A percentile compares a stretch with the other conserved stretches of the same genome.
These are phyloP conservation scores for Peronospora farinosa DNA, from an alignment of 352 stramenopile species.

Conservation along the genomic window DNA sequence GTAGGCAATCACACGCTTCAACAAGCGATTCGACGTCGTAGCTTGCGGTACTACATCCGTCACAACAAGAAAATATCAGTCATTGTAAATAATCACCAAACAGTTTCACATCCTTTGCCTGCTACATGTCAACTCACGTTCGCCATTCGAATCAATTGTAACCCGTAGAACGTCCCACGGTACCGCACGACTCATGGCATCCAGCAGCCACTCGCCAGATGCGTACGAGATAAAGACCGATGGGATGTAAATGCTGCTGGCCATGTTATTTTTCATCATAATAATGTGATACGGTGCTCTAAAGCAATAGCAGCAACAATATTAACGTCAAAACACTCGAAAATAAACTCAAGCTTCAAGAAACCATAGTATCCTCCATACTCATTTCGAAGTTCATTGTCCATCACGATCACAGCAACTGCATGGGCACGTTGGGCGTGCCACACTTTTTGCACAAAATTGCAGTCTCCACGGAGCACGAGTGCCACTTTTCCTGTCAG, in stretches of 20 bases:
- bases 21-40: conserved; percentile 48
- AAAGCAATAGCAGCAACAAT: background rate
- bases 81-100: background rate
- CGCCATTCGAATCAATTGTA: conserved; percentile 49
- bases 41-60: conserved; percentile 37
- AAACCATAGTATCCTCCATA: conserved; percentile 17
- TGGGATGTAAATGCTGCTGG: conserved; percentile 52
- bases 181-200: conserved; percentile 25
- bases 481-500: conserved; percentile 63
- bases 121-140: conserved; percentile 37
- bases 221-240: conserved; percentile 67
- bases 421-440: conserved; percentile 58
- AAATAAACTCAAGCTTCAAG: background rate
- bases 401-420: conserved; percentile 68
- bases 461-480: conserved; percentile 66
- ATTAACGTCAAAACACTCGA: background rate
- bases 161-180: conserved; percentile 57
- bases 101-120: background rate
- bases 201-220: conserved; percentile 53
- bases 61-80: conserved; percentile 4
- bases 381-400: conserved; percentile 50
- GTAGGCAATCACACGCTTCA: conserved; percentile 69
- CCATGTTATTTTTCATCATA: conserved; percentile 80
- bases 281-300: conserved; percentile 76
- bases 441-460: conserved; percentile 54